Percentiles rank a stretch among this genome's conserved stretches.
Conservation (phyloP, 768 basidiomycete species). For the Harrya chromipes region DNA sequence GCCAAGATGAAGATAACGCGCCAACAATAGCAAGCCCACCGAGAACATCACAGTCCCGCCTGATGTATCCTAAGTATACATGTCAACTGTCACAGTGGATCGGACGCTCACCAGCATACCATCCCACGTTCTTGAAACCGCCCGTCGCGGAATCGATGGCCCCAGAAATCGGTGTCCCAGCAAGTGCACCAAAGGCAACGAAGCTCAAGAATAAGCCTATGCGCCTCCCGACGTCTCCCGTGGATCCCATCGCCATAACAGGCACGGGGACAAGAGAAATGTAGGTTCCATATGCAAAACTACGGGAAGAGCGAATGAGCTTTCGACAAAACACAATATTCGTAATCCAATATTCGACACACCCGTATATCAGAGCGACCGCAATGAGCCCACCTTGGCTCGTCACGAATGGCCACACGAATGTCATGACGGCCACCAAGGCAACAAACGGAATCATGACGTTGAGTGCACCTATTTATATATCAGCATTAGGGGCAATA, state of each 20-base stretch:
- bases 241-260: constrained; percentile 57
- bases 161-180: constrained; percentile 73
- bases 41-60: constrained; percentile 42
- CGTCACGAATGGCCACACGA: constrained; percentile 65
- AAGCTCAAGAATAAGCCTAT: constrained; percentile 64
- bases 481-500: background rate
- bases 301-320: constrained; percentile 19
- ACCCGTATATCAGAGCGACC: constrained; percentile 66
- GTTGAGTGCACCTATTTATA: constrained; percentile 54
- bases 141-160: constrained; percentile 55
- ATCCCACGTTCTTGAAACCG: constrained; percentile 36
- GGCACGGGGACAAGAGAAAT: constrained; percentile 56
- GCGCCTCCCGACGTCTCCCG: constrained; percentile 60
- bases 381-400: constrained; percentile 45
- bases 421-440: constrained; percentile 55
- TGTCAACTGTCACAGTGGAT: background rate
- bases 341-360: constrained; percentile 10
- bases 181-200: constrained; percentile 57
- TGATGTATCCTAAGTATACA: background rate
- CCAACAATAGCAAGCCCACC: constrained; percentile 38
- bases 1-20: constrained; percentile 40
- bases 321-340: rapidly evolving
- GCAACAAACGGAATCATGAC: constrained; percentile 63
- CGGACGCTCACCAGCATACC: constrained; percentile 39
- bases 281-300: constrained; percentile 61